Conservation (phyloP, 2,329 filamentous ascomycete genomes). For the Diaporthe helianthi region DNA sequence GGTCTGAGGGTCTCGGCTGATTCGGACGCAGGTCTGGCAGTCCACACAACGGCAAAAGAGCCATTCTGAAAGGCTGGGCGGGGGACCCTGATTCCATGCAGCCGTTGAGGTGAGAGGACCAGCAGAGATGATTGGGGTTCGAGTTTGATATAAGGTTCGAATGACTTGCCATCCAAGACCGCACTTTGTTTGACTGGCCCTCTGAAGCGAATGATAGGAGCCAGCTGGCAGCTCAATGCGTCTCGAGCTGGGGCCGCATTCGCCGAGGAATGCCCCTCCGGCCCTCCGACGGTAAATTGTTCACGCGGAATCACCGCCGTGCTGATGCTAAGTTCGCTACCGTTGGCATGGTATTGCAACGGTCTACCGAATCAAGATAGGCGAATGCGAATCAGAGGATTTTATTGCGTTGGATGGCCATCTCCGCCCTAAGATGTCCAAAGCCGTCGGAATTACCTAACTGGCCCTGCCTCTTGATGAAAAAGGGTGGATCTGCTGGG, state of each 20-base stretch:
- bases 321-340: neutral
- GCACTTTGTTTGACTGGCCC: conserved; percentile 8
- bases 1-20: neutral
- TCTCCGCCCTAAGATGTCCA: neutral
- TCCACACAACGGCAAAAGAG: neutral
- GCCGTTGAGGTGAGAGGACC: neutral
- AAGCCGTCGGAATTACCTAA: conserved; percentile 11
- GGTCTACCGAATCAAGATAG: conserved; percentile 20
- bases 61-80: conserved; percentile 7
- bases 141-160: conserved; percentile 30
- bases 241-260: conserved; percentile 9
- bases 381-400: conserved; percentile 20
- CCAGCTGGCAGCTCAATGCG: conserved; percentile 9
- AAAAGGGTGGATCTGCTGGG: neutral
- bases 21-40: conserved; percentile 1
- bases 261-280: neutral
- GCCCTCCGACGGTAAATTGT: conserved; percentile 5
- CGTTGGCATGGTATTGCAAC: conserved; percentile 1
- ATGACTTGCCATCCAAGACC: conserved; percentile 30
- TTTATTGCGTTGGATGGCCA: conserved; percentile 13
- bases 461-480: conserved; percentile 1
- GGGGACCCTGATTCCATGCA: conserved; percentile 1
- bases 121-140: neutral
- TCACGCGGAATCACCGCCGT: conserved; percentile 4
- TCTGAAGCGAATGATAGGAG: neutral